Percentiles rank a stretch among this genome's conserved stretches.
Conservation (phyloP, 306 rosid species). For the Chamaecrista fasciculata region DNA sequence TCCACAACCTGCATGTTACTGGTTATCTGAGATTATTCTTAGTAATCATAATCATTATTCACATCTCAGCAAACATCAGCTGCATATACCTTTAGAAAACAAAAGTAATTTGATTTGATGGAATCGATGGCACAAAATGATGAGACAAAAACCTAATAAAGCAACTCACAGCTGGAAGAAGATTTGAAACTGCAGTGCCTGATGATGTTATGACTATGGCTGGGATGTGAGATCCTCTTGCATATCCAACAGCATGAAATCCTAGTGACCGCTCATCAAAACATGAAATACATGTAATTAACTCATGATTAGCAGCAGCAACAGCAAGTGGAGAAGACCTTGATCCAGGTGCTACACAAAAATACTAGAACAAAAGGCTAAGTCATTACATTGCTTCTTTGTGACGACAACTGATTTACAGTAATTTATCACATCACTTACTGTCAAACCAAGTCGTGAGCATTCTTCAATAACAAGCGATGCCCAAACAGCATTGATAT, state of each 20-base stretch:
- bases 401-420: conserved; percentile 14
- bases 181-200: conserved; percentile 98
- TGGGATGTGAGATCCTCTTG: conserved; percentile 85
- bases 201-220: conserved; percentile 94
- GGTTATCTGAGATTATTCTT: not conserved
- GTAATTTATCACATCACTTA: conserved; percentile 44
- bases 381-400: conserved; percentile 39
- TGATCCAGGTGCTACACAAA: conserved; percentile 97
- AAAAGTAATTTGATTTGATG: conserved; percentile 13
- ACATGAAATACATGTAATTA: conserved; percentile 74
- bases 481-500: conserved; percentile 89
- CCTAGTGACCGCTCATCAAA: conserved; percentile 95
- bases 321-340: conserved; percentile 98
- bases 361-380: conserved; percentile 64
- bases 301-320: conserved; percentile 88
- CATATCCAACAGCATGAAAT: conserved; percentile 96
- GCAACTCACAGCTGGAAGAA: conserved; percentile 87
- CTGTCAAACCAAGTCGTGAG: conserved; percentile 89
- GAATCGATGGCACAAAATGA: conserved; percentile 17
- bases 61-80: conserved; percentile 8
- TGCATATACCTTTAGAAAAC: conserved; percentile 23
- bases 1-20: conserved; percentile 76
- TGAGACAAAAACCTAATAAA: not conserved
- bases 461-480: conserved; percentile 92
- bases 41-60: conserved; percentile 22